Base-by-base conservation (phyloP, 805 yeast genomes). In the Candida jianshihensis region DNA sequence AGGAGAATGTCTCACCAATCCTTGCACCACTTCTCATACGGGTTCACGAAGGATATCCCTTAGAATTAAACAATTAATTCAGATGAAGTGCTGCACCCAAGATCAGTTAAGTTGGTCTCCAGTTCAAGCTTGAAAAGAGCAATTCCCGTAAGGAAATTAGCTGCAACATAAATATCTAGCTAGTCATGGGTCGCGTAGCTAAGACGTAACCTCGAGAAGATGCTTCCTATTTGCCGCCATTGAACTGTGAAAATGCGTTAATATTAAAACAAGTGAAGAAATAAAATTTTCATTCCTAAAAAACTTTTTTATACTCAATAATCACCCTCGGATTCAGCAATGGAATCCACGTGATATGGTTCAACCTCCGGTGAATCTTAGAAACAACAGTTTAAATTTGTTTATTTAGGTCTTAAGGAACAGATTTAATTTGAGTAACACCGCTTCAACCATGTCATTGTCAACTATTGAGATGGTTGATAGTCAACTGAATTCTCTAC, bases 31-130 rank as follows among this genome's bases (percentile, higher is more conserved):
- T 60, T 70, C 81, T 71, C 83, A 77, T 74, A 66, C 80, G 80
- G 80, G 77, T 68, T 68, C 82, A 75, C 82, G 81, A 77, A 77
- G 82, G 82, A 66, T 68, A 63, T 56, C 76, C 81, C 78, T 75
- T 73, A 73, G 77, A 60, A 59, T 59, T 62, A 66, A 51, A 51
- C 56, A 56, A 61, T 54, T 51, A 55, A 60, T 61, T 59, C 74
- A 64, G 64, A 74, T 73, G 80, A 68, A 65, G 60, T 66, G 74
- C 77, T 73, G 83, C 83, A 77, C 84, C 84, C 84, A 70, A 77
- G 84, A 77, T 68, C 73, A 61, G 63, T 72, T 56, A 51, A 60
- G 48, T 65, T 70, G 41, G 47, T 77, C 81, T 77, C 75, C 82
- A 74, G 80, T 66, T 71, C 79, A 70, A 58, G 64, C 63, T 48